Evolutionary conservation across 2,329 filamentous ascomycete species (phyloP).

Genomic region (Monascus ruber): DNA sequence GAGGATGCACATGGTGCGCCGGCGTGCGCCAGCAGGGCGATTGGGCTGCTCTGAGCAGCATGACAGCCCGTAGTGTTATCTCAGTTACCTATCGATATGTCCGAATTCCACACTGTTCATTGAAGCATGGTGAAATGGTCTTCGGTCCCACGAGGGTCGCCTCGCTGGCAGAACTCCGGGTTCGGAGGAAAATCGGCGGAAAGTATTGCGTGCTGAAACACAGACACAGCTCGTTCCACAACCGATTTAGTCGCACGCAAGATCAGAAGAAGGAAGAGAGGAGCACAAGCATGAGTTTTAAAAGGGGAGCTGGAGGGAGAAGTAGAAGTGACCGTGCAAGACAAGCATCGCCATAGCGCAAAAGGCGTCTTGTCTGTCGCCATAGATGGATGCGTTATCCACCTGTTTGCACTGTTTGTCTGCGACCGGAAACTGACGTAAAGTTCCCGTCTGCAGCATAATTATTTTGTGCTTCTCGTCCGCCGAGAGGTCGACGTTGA

Average conservation of each 20-base stretch:
- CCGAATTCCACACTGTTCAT: not conserved
- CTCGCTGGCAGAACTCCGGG: slow-evolving; percentile 14
- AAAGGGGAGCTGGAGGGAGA: not conserved
- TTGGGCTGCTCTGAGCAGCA: slow-evolving; percentile 28
- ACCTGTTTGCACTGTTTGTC: slow-evolving; percentile 5
- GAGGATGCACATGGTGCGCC: slow-evolving; percentile 14
- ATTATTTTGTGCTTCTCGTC: slow-evolving; percentile 1
- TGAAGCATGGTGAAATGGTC: not conserved
- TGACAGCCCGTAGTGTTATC: slow-evolving; percentile 11
- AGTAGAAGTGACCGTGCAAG: not conserved
- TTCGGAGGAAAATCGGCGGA: slow-evolving; percentile 20
- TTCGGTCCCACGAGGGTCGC: not conserved
- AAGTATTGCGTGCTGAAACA: slow-evolving; percentile 1
- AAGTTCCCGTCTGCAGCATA: slow-evolving; percentile 4
- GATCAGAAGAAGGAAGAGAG: too few relatives aligned
- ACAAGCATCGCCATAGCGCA: slow-evolving; percentile 2
- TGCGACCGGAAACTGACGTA: slow-evolving; percentile 10
- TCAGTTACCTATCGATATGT: not conserved
- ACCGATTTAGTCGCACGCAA: too few relatives aligned
- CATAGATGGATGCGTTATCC: slow-evolving; percentile 8
- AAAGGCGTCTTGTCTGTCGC: slow-evolving; percentile 11
- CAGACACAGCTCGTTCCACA: too few relatives aligned
- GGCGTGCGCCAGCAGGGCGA: slow-evolving; percentile 22
- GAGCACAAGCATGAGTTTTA: not conserved
- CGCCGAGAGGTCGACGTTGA: slow-evolving; percentile 1